These are phyloP conservation scores for Saksenaea oblongispora DNA, from an alignment of 371 early-diverging fungal genomes.

Conservation along the genomic window DNA sequence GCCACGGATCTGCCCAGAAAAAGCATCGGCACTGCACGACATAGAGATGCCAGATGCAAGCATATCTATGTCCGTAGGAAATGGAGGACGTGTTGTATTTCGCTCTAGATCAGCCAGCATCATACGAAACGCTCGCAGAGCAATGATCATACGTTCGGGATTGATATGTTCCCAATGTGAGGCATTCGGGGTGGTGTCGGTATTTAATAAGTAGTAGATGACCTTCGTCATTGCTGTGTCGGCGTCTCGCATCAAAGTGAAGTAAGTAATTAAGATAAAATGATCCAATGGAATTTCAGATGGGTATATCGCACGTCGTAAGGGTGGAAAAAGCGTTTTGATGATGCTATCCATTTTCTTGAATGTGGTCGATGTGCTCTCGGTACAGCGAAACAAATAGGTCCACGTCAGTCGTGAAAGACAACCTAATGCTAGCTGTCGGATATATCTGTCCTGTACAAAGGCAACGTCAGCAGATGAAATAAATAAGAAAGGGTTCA, in stretches of 20 bases:
- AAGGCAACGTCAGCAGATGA: not conserved
- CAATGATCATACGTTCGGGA: conserved; percentile 81
- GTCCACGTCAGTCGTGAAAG: conserved; percentile 90
- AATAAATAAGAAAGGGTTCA: conserved; percentile 19
- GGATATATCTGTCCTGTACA: conserved; percentile 70
- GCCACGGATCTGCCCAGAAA: conserved; percentile 36
- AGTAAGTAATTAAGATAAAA: conserved; percentile 82
- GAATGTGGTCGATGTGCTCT: conserved; percentile 58
- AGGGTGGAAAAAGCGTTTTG: conserved; percentile 70
- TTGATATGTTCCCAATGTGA: conserved; percentile 53
- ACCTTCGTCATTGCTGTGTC: conserved; percentile 81
- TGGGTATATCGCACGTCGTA: conserved; percentile 69
- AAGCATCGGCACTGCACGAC: conserved; percentile 40
- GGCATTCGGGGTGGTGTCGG: conserved; percentile 44
- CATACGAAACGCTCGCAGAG: conserved; percentile 70
- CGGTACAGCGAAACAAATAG: conserved; percentile 86
- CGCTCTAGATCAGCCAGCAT: conserved; percentile 73
- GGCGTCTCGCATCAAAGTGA: conserved; percentile 75
- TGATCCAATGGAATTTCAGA: conserved; percentile 73
- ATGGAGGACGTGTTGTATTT: conserved; percentile 48
- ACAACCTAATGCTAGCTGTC: conserved; percentile 75
- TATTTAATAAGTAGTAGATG: conserved; percentile 66
- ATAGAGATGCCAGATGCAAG: conserved; percentile 34
- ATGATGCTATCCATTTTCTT: conserved; percentile 68
- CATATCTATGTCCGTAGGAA: conserved; percentile 60